Evolutionary conservation across 345 rosid species (phyloP).

Genomic region (Passiflora organensis): DNA sequence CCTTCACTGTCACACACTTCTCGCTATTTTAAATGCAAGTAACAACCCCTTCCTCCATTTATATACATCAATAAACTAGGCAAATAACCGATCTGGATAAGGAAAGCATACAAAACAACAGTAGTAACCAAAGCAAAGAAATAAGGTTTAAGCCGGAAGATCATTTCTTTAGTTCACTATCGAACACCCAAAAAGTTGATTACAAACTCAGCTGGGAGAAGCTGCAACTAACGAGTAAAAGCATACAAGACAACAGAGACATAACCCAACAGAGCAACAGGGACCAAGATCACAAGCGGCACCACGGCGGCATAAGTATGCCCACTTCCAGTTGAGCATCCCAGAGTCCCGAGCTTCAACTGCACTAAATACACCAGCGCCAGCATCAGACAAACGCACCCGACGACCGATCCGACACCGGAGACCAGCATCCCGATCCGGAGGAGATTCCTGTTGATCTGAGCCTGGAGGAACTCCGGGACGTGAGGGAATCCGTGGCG

Average conservation of each 20-base stretch:
- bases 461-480: constrained; percentile 19
- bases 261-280: constrained; percentile 50
- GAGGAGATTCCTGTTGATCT: constrained; percentile 44
- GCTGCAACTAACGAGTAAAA: constrained; percentile 44
- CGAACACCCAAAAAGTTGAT: neutral
- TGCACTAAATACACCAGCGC: constrained; percentile 73
- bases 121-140: too few relatives aligned
- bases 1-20: too few relatives aligned
- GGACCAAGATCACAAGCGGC: constrained; percentile 73
- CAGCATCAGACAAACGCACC: constrained; percentile 66
- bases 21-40: too few relatives aligned
- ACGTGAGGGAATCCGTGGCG: constrained; percentile 1
- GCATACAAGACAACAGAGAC: constrained; percentile 54
- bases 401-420: constrained; percentile 63
- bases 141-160: too few relatives aligned
- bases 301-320: constrained; percentile 58
- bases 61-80: too few relatives aligned
- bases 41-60: too few relatives aligned
- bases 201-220: too few relatives aligned
- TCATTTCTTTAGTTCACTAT: neutral
- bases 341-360: constrained; percentile 67
- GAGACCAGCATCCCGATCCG: constrained; percentile 76
- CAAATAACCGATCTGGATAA: too few relatives aligned
- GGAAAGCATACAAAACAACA: too few relatives aligned
- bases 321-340: constrained; percentile 50